A percentile compares a stretch with the other conserved stretches of the same genome.
phyloP scores from a whole-genome alignment of 2,329 filamentous ascomycete species.

The Talaromyces marneffei region DNA sequence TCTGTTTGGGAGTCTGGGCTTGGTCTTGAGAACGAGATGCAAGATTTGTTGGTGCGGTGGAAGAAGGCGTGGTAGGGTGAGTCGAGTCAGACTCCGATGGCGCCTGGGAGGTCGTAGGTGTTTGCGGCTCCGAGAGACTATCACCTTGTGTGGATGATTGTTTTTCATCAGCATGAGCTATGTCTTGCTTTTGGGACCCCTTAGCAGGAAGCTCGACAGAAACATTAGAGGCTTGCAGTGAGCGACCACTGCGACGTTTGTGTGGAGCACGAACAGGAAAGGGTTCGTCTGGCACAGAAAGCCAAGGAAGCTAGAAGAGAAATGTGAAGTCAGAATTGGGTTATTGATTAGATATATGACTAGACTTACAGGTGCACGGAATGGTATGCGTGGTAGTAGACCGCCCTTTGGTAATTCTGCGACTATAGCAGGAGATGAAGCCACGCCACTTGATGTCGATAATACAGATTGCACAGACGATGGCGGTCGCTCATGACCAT shows the following conservation, averaged over 20 bases:
- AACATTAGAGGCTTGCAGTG: constrained; percentile 29
- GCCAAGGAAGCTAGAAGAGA: constrained; percentile 50
- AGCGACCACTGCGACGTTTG: constrained; percentile 39
- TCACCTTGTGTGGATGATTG: constrained; percentile 21
- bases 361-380: constrained; percentile 44
- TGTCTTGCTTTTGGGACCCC: constrained; percentile 26
- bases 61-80: constrained; percentile 52
- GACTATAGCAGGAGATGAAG: constrained; percentile 26
- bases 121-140: constrained; percentile 45
- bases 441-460: constrained; percentile 21
- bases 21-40: constrained; percentile 29
- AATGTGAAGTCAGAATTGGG: constrained; percentile 15
- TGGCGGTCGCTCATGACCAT: constrained; percentile 5
- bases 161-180: constrained; percentile 20
- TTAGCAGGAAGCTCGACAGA: constrained; percentile 50
- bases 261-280: constrained; percentile 50
- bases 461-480: constrained; percentile 16
- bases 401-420: constrained; percentile 23
- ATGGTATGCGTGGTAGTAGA: constrained; percentile 37
- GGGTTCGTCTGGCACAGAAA: constrained; percentile 49
- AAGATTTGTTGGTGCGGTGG: constrained; percentile 35
- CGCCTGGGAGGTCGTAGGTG: constrained; percentile 53
- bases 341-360: background rate
- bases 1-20: constrained; percentile 30
- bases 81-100: constrained; percentile 53